Base-by-base conservation (phyloP, 2,329 filamentous ascomycete genomes). In the Fusarium sp. region DNA sequence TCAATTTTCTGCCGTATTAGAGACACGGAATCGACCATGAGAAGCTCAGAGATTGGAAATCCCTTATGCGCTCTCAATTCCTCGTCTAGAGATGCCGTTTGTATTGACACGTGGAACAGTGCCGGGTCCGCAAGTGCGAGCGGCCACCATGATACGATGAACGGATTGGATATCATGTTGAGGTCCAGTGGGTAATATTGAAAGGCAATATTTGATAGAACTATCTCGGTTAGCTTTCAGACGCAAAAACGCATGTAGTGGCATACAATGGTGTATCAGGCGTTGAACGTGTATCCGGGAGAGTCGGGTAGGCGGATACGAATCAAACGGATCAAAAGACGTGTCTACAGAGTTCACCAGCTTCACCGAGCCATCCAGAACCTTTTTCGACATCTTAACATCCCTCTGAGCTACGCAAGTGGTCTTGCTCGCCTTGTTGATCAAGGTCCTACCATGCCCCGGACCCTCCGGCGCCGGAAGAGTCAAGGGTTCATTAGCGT, bases 111-210 rank as follows among this genome's bases (percentile, higher is more conserved):
- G 71, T 90, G 88, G 63, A 90, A 90, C 1, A 90, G 74, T 6
- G 87, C 87, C 0, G 89, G 87, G 65, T 90, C 89, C 0, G 82
- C 85, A 0, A 90, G 82, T 1, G 89, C 88, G 1, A 88, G 81
- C 0, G 89, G 89, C 88, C 89, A 90, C 89, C 89, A 90, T 0
- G 88, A 90, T 8, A 89, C 80, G 20, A 90, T 80, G 69, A 90
- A 90, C 0, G 89, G 89, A 72, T 90, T 90, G 9, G 89, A 88
- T 0, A 79, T 79, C n/a, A 83, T 75, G 68, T 83, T 85, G 9
- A 89, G 80, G 61, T 90, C 89, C 22, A 90, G 81, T 1, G 89
- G 89, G 73, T 90, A 90, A 74, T 90, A 90, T 70, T 90, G 86
- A 60, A 90, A 90, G 0, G 88, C 87, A 56, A 91, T 90, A 52